Base-by-base conservation (phyloP, 192 early-diverging fungal genomes). In the Hyaloraphidium curvatum region DNA sequence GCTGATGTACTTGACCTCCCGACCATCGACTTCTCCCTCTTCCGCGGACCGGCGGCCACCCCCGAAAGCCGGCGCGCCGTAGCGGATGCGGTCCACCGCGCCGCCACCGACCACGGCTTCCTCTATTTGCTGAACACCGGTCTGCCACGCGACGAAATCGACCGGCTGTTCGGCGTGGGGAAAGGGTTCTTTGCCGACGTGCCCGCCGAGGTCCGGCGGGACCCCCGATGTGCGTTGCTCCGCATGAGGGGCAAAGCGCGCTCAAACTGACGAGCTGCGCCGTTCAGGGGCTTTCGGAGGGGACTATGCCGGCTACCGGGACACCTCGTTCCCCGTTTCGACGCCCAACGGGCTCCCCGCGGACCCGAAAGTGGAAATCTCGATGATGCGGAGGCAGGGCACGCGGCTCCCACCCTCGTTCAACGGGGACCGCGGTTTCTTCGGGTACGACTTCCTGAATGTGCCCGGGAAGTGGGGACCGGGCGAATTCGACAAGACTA, bases 401-500 rank as follows among this genome's bases (percentile, higher is more conserved):
- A 25, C 7, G 7, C 5, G 7, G 14, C 11, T 48, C 7, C 43
- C 43, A 48, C 4, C 43, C 7, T 22, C 7, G 7, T 48, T 48
- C 43, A 48, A 48, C 43, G 43, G 43, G 7, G 43, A 48, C 7
- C 14, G 43, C 7, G 5, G 17, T 48, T 25, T 22, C 19, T 48
- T 48, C 43, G 43, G 43, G 23, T 48, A 48, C 23, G 43, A 48
- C 25, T 48, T 48, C 25, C 9, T 48, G 43, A 48, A 48, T 19
- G 43, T 48, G 14, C 43, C 43, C 17, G 43, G 43, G 4, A 48
- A 48, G 43, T 48, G 43, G 43, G 43, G 43, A 48, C 7, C 14
- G 43, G 43, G 43, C 7, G 43, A 48, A 19, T 48, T 48, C 19
- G 43, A 48, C 19, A 48, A 48, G 43, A 48, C 43, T 11, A 48